Evolutionary conservation across 2,329 filamentous ascomycete species (phyloP).

Genomic region (Diaporthe eres): DNA sequence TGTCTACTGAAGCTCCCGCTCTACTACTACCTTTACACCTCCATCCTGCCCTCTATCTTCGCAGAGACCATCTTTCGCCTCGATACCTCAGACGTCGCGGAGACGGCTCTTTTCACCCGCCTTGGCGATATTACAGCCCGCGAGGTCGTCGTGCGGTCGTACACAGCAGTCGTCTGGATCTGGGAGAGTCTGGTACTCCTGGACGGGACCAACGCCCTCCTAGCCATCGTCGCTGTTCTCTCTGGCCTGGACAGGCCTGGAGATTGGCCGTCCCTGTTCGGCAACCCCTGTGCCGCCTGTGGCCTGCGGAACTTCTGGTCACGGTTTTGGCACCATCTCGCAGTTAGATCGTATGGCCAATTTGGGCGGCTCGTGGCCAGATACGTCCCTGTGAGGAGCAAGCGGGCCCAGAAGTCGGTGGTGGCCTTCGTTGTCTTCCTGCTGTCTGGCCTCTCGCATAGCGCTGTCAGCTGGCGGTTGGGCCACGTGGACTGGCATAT

Average conservation of each 20-base stretch:
- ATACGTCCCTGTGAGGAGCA: background rate
- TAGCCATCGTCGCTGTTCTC: slow-evolving; percentile 28
- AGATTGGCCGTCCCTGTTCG: slow-evolving; percentile 40
- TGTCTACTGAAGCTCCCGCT: background rate
- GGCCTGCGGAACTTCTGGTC: slow-evolving; percentile 40
- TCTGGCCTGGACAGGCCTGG: slow-evolving; percentile 30
- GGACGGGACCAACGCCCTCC: slow-evolving; percentile 36
- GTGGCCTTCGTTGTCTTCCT: slow-evolving; percentile 40
- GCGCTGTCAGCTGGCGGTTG: slow-evolving; percentile 36
- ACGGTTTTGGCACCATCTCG: slow-evolving; percentile 15
- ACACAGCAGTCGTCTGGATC: background rate
- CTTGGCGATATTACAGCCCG: background rate
- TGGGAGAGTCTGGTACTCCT: slow-evolving; percentile 35
- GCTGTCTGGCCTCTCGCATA: slow-evolving; percentile 38
- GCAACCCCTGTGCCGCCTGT: background rate
- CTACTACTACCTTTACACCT: slow-evolving; percentile 1
- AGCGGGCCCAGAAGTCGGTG: background rate
- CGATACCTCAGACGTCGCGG: background rate
- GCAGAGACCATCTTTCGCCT: background rate
- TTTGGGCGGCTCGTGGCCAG: background rate
- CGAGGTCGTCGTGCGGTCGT: background rate
- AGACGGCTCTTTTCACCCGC: slow-evolving; percentile 6
- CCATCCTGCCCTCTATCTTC: background rate
- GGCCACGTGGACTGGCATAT: slow-evolving; percentile 33
- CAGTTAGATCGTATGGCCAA: background rate